These are phyloP conservation scores for Trichoderma gamsii DNA, from an alignment of 495 filamentous ascomycete species.

Conservation along the genomic window DNA sequence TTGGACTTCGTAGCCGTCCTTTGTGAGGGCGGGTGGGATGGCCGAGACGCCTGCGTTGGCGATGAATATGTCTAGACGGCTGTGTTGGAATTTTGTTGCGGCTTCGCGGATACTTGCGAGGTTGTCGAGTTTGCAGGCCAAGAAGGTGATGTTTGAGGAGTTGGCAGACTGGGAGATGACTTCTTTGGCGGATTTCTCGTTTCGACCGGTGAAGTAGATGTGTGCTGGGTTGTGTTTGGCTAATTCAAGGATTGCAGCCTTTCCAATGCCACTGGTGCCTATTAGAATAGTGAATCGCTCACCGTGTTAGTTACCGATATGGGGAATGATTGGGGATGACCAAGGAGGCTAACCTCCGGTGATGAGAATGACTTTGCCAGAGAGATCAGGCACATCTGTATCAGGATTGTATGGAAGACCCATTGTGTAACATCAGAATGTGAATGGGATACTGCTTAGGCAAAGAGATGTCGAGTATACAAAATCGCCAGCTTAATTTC, in stretches of 20 bases:
- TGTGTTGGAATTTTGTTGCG: conserved; percentile 14
- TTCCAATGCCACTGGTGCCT: conserved; percentile 61
- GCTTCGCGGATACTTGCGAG: conserved; percentile 18
- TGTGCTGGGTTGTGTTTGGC: conserved; percentile 51
- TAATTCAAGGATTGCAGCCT: conserved; percentile 53
- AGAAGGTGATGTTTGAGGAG: conserved; percentile 16
- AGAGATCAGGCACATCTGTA: conserved; percentile 48
- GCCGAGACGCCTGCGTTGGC: conserved; percentile 63
- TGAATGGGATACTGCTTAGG: background rate
- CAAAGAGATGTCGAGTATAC: background rate
- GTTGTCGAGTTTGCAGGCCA: conserved; percentile 18
- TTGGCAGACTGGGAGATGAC: background rate
- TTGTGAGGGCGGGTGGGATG: conserved; percentile 40
- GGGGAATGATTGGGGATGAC: background rate
- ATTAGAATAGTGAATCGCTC: background rate
- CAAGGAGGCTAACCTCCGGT: conserved; percentile 46
- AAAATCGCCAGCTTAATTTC: background rate
- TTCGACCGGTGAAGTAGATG: conserved; percentile 58
- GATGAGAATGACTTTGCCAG: conserved; percentile 52
- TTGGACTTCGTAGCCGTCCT: conserved; percentile 58
- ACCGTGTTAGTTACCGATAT: background rate
- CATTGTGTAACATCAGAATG: background rate
- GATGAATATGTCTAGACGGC: conserved; percentile 50
- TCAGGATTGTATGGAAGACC: conserved; percentile 40
- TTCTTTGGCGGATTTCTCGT: conserved; percentile 24